phyloP scores from a whole-genome alignment of 176 grass and related monocot species.

The Canna indica region DNA sequence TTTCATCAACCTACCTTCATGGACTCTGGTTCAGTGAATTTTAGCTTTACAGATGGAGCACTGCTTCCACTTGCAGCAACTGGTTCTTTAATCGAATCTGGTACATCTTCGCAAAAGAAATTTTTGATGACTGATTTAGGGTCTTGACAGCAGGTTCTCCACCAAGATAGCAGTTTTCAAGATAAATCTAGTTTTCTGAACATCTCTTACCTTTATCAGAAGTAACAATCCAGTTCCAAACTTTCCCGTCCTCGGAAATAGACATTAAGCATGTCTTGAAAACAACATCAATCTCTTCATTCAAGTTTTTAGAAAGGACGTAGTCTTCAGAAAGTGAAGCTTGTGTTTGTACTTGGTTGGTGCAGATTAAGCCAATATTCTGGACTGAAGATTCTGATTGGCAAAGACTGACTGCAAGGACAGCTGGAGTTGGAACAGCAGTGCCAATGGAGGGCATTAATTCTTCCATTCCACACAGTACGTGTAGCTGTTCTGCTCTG shows the following conservation, averaged over 20 bases:
- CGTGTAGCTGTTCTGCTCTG: constrained; percentile 82
- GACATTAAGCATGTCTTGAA: constrained; percentile 45
- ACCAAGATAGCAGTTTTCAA: constrained; percentile 35
- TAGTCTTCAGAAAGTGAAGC: constrained; percentile 20
- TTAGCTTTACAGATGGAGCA: constrained; percentile 24
- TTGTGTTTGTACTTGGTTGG: constrained; percentile 29
- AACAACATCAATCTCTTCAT: constrained; percentile 12
- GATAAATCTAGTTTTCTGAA: constrained; percentile 33
- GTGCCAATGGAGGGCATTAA: constrained; percentile 93
- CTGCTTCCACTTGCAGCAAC: constrained; percentile 36
- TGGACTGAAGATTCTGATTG: constrained; percentile 69
- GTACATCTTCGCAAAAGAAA: constrained; percentile 27
- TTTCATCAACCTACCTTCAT: constrained; percentile 45
- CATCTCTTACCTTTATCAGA: constrained; percentile 40
- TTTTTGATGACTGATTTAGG: constrained; percentile 37
- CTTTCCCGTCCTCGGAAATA: constrained; percentile 90
- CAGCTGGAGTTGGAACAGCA: constrained; percentile 49
- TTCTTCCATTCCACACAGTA: constrained; percentile 73
- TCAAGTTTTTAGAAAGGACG: not conserved
- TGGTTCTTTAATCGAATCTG: constrained; percentile 56
- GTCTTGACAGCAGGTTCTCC: constrained; percentile 24
- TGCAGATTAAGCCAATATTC: constrained; percentile 35
- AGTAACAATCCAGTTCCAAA: constrained; percentile 86
- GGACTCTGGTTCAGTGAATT: constrained; percentile 38
- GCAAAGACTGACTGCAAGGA: constrained; percentile 73